Evolutionary conservation across 2,329 filamentous ascomycete genomes (phyloP), one percentile per base, ranked within the genome.

Genomic region (Kalmusia sp.): DNA sequence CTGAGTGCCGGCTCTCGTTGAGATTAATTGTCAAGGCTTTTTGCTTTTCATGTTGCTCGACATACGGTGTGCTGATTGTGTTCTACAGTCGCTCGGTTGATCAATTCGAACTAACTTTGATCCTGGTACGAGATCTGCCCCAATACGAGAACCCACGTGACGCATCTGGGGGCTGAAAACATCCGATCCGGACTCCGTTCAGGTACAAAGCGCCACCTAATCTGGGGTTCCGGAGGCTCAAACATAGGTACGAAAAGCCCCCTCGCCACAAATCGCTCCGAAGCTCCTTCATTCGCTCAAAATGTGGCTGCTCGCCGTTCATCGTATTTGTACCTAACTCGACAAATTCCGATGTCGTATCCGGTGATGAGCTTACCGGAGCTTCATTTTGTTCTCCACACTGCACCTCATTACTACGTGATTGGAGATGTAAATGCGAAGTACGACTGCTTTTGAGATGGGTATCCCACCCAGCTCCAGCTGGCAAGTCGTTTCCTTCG

Each of bases 341-440:
- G 37, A 44, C 50, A 41, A 35, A 22, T 39, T 49, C 49, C 33
- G 47, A 41, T 28, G 28, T 59, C 59, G 59, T 62, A 55, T 59
- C 49, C 59, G 59, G 59, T 57, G 54, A 62, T 62, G 54, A 34
- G 41, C 25, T 41, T 30, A 30, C 21, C 14, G 30, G 21, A 19
- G 17, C 14, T 15, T 27, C 41, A 34, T 14, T 25, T 45, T 30
- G 31, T n/a, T 49, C 6, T 39, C 39, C 39, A 41, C 21, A 11
- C 21, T 9, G 4, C 21, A 3, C 30, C 31, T 19, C 34, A 50
- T 37, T 22, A 19, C 41, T 37, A 12, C 12, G 30, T 17, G 22
- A 51, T 51, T 33, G 27, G 21, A 55, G 55, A 22, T 28, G 28
- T 33, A 27, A 59, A 59, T 62, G 56, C 59, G 59, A 59, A 50